phyloP scores from a whole-genome alignment of 805 yeast genomes.

The Candida anglica region DNA sequence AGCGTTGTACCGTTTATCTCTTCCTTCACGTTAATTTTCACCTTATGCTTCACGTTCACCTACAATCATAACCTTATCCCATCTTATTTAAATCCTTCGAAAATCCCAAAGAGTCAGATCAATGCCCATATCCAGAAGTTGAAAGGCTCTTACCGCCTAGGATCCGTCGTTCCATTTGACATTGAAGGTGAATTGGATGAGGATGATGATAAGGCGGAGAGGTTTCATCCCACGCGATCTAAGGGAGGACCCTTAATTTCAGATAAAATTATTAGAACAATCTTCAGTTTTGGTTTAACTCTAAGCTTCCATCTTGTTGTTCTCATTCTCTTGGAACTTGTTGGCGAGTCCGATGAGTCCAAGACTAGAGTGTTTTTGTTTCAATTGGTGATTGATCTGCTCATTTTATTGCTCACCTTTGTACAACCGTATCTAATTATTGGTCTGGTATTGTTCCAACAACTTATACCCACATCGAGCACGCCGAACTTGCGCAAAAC shows the following conservation, averaged over 20 bases:
- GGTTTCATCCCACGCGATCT: neutral
- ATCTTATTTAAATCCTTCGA: conserved; percentile 15
- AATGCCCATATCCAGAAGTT: conserved; percentile 17
- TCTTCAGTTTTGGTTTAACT: conserved; percentile 27
- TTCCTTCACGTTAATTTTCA: conserved; percentile 15
- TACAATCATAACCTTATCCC: conserved; percentile 19
- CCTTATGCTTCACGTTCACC: neutral
- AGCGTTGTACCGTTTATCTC: no score
- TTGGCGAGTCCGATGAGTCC: conserved; percentile 16
- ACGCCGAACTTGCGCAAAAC: no score
- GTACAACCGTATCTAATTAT: conserved; percentile 39
- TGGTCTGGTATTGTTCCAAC: neutral
- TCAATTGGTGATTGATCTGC: conserved; percentile 31
- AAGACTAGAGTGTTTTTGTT: conserved; percentile 29
- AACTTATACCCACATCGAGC: no score
- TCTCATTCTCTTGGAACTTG: conserved; percentile 34
- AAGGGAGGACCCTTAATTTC: neutral
- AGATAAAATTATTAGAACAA: conserved; percentile 15
- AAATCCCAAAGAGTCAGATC: conserved; percentile 18
- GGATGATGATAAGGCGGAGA: conserved; percentile 8
- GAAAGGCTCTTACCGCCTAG: conserved; percentile 9
- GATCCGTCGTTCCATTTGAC: conserved; percentile 5
- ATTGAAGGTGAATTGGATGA: conserved; percentile 14
- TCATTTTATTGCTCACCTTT: conserved; percentile 37
- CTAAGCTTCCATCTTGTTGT: conserved; percentile 28